Evolutionary conservation across 352 stramenopile genomes (phyloP).

Genomic region (Phytophthora pisi): DNA sequence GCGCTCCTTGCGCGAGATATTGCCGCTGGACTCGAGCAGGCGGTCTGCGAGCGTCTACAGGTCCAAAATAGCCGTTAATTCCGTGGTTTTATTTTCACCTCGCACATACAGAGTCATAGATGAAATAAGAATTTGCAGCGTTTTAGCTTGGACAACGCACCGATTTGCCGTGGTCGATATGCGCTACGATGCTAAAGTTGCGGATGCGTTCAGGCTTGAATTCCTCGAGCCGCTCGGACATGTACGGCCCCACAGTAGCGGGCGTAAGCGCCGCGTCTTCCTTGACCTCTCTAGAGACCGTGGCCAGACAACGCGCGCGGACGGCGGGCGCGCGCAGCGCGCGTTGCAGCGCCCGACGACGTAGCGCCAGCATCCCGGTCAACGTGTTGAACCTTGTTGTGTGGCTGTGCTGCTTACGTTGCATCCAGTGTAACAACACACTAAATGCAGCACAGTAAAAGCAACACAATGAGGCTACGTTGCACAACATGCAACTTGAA

Average conservation of each 20-base stretch:
- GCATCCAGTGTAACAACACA: not conserved
- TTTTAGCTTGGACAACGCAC: conserved; percentile 40
- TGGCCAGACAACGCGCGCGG: conserved; percentile 16
- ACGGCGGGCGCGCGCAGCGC: conserved; percentile 7
- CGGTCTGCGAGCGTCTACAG: conserved; percentile 87
- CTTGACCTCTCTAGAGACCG: conserved; percentile 8
- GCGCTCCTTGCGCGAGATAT: conserved; percentile 86
- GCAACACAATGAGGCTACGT: not conserved
- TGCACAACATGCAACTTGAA: not conserved
- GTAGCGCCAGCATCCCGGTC: conserved; percentile 27
- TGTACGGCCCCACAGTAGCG: conserved; percentile 59
- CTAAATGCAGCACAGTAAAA: not conserved
- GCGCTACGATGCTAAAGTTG: conserved; percentile 92
- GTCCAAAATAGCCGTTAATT: conserved; percentile 17
- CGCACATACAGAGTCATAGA: conserved; percentile 1
- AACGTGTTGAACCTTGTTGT: conserved; percentile 11
- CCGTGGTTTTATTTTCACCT: not conserved
- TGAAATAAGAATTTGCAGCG: conserved; percentile 1
- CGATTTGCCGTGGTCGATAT: conserved; percentile 94
- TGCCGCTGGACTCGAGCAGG: conserved; percentile 89
- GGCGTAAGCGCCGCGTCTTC: conserved; percentile 43
- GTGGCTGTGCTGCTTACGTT: conserved; percentile 17
- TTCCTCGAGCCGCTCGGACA: conserved; percentile 60
- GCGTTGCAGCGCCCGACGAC: conserved; percentile 14
- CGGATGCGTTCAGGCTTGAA: conserved; percentile 82